These are phyloP conservation scores for Neoarthrinium moseri DNA, from an alignment of 2,329 filamentous ascomycete species.

Conservation along the genomic window DNA sequence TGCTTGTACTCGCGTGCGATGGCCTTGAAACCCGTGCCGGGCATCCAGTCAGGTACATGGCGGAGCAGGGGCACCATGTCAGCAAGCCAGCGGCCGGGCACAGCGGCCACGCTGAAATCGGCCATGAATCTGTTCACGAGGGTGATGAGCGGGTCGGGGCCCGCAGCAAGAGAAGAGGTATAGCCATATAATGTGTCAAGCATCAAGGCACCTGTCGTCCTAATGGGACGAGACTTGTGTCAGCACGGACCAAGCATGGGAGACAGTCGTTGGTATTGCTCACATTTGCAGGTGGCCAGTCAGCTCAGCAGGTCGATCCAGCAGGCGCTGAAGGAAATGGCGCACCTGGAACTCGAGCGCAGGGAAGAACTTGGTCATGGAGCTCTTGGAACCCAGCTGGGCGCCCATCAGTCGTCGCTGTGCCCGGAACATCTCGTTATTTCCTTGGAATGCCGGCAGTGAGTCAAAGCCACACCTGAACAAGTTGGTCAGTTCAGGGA, in stretches of 20 bases:
- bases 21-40: conserved; percentile 24
- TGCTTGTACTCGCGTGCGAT: conserved; percentile 13
- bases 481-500: too few species aligned
- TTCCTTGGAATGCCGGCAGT: conserved; percentile 29
- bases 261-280: conserved; percentile 28
- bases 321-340: conserved; percentile 40
- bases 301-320: conserved; percentile 35
- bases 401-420: conserved; percentile 44
- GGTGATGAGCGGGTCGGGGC: conserved; percentile 21
- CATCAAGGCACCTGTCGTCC: conserved; percentile 22
- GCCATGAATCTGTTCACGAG: conserved; percentile 16
- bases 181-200: conserved; percentile 29
- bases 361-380: conserved; percentile 35
- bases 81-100: conserved; percentile 23
- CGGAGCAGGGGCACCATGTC: conserved; percentile 23
- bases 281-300: conserved; percentile 41
- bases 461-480: conserved; percentile 35
- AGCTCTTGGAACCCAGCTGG: conserved; percentile 41
- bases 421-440: conserved; percentile 34
- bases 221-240: too few species aligned
- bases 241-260: too few species aligned
- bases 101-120: conserved; percentile 14
- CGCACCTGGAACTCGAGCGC: conserved; percentile 43
- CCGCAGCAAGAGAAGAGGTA: conserved; percentile 16
- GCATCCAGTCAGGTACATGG: conserved; percentile 25